Evolutionary conservation across 2,329 filamentous ascomycete genomes (phyloP).

Genomic region (Fusarium bulbicola): DNA sequence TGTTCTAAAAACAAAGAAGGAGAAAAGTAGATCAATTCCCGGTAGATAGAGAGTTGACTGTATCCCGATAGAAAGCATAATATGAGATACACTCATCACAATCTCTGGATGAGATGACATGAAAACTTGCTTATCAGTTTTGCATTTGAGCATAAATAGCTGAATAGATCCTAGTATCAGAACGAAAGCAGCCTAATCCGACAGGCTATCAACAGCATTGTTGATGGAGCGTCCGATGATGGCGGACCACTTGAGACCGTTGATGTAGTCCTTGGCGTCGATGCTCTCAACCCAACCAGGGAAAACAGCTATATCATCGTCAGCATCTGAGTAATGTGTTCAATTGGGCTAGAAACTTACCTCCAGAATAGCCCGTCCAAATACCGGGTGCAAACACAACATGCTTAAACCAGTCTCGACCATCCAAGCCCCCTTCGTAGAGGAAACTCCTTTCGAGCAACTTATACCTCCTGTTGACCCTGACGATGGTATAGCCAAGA

Average conservation of each 20-base stretch:
- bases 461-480: conserved; percentile 85
- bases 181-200: background rate
- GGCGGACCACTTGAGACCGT: conserved; percentile 66
- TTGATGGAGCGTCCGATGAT: conserved; percentile 65
- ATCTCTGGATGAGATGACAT: no score
- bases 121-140: background rate
- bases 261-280: conserved; percentile 65
- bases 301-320: conserved; percentile 60
- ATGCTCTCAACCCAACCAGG: conserved; percentile 71
- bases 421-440: conserved; percentile 78
- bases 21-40: no score
- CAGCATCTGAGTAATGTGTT: background rate
- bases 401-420: conserved; percentile 90
- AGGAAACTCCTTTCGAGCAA: conserved; percentile 82
- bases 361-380: conserved; percentile 90
- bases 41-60: no score
- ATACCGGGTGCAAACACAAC: conserved; percentile 90
- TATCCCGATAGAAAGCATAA: no score
- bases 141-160: background rate
- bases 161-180: background rate
- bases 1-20: no score
- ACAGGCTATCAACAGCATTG: conserved; percentile 55
- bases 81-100: no score
- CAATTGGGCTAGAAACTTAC: conserved; percentile 51
- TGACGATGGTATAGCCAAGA: conserved; percentile 70